Evolutionary conservation across 257 asterid genomes (phyloP).

Genomic region (Solanum pinnatisectum): DNA sequence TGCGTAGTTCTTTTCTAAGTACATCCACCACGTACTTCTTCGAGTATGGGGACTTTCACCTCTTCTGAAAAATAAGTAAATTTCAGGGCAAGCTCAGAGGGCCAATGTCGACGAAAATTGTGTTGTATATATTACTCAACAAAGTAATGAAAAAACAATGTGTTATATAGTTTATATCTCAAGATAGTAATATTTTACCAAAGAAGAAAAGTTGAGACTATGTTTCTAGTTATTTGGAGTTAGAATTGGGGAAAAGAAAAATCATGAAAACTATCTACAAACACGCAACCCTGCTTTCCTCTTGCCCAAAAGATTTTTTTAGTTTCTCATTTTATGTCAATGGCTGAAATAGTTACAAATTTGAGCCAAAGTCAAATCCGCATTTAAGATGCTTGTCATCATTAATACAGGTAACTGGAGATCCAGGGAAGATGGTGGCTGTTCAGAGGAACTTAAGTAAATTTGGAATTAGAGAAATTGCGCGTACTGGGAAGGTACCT

Average conservation of each 20-base stretch:
- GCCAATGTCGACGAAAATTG: neutral
- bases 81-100: neutral
- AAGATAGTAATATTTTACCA: neutral
- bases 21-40: neutral
- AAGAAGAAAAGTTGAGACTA: neutral
- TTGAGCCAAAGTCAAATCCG: neutral
- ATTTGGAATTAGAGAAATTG: constrained; percentile 91
- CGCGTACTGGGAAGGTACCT: constrained; percentile 88
- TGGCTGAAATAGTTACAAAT: neutral
- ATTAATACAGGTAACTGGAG: constrained; percentile 76
- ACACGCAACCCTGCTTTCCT: neutral
- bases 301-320: neutral
- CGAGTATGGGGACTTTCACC: neutral
- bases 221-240: neutral
- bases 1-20: neutral
- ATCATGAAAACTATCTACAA: neutral
- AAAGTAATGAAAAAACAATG: neutral
- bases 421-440: constrained; percentile 97
- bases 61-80: neutral
- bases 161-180: neutral
- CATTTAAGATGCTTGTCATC: neutral
- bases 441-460: constrained; percentile 78
- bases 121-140: neutral
- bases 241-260: neutral
- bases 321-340: neutral